A percentile compares a stretch with the other conserved stretches of the same genome.
Evolutionary conservation across 305 asterid species (phyloP).

Genomic region (Solanum hybrid): DNA sequence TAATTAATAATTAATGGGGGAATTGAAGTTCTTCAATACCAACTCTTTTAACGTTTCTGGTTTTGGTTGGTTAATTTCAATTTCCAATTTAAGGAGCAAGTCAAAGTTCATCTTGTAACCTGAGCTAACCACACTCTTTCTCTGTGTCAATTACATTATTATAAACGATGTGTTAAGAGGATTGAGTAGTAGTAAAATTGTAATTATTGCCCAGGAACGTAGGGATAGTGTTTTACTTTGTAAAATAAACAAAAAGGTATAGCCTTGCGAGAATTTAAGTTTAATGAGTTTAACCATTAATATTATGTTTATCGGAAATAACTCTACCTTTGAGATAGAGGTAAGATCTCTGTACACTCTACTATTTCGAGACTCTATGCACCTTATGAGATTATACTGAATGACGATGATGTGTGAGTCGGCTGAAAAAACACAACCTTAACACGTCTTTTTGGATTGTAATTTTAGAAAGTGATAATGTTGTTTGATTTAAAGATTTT

Average conservation of each 20-base stretch:
- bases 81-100: background rate
- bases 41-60: background rate
- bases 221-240: background rate
- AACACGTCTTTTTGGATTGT: background rate
- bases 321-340: background rate
- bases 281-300: background rate
- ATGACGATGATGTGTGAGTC: background rate
- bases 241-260: background rate
- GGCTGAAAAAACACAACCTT: background rate
- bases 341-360: background rate
- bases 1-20: background rate
- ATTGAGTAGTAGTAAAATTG: background rate
- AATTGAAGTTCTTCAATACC: background rate
- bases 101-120: slow-evolving; percentile 3
- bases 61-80: background rate
- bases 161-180: background rate
- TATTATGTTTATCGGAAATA: background rate
- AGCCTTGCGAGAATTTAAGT: background rate
- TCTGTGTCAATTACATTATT: background rate
- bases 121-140: background rate
- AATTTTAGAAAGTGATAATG: background rate
- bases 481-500: background rate
- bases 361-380: background rate
- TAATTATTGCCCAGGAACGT: background rate
- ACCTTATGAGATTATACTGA: background rate